These are phyloP conservation scores for Dryas octopetala DNA, from an alignment of 306 rosid species.

Conservation along the genomic window DNA sequence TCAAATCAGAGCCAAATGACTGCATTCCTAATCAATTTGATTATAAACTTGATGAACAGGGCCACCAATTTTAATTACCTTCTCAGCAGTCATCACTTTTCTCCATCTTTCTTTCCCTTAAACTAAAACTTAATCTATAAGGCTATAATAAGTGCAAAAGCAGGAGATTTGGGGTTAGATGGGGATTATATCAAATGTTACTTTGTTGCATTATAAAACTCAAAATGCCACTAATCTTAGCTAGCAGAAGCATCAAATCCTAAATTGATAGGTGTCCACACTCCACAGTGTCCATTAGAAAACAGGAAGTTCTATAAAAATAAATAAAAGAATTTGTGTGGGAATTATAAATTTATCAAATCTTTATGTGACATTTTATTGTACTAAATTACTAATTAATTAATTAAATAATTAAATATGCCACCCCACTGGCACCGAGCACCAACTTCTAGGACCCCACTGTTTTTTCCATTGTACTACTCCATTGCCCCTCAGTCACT, in stretches of 20 bases:
- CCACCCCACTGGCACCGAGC: constrained; percentile 18
- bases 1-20: background rate
- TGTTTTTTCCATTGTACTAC: constrained; percentile 20
- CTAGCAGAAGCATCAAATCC: constrained; percentile 42
- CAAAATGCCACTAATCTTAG: constrained; percentile 2
- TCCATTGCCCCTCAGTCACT: constrained; percentile 10
- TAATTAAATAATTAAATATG: background rate
- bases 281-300: background rate
- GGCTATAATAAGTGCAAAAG: too few relatives aligned
- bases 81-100: too few relatives aligned
- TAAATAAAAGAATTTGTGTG: background rate
- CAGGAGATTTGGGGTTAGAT: too few relatives aligned
- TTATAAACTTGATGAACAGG: background rate
- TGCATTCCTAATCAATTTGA: background rate
- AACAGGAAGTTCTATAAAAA: constrained; percentile 1
- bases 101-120: too few relatives aligned
- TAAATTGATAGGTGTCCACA: constrained; percentile 24
- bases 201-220: background rate
- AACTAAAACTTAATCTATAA: too few relatives aligned
- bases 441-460: constrained; percentile 23
- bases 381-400: background rate
- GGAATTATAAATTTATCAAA: too few relatives aligned
- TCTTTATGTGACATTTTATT: background rate
- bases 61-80: too few relatives aligned
- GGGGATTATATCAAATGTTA: too few relatives aligned